These are phyloP conservation scores for Leccinellum albellum DNA, from an alignment of 768 basidiomycete species.

Conservation along the genomic window DNA sequence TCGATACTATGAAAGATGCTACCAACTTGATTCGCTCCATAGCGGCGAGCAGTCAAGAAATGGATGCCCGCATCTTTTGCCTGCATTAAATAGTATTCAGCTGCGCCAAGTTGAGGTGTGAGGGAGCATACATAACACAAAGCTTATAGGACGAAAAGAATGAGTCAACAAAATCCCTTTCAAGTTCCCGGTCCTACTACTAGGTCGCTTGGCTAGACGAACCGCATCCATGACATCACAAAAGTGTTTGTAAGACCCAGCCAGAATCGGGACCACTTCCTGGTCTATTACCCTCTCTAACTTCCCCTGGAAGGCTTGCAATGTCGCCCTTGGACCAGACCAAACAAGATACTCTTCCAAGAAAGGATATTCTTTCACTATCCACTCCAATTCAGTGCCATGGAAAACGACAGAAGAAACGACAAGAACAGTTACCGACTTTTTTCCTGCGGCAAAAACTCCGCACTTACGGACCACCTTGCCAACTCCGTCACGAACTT, in stretches of 20 bases:
- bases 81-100: neutral
- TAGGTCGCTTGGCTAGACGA: neutral
- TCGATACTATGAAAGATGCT: neutral
- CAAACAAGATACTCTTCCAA: conserved; percentile 13
- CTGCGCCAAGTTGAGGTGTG: neutral
- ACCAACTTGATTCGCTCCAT: conserved; percentile 14
- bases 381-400: neutral
- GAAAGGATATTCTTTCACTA: neutral
- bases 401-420: neutral
- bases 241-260: conserved; percentile 10
- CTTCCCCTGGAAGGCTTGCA: conserved; percentile 11
- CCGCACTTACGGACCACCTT: conserved; percentile 5
- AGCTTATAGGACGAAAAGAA: neutral
- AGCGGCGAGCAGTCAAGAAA: neutral
- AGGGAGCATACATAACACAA: conserved; percentile 6
- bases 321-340: conserved; percentile 8
- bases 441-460: conserved; percentile 5
- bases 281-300: conserved; percentile 1
- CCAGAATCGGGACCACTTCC: conserved; percentile 6
- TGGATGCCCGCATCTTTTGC: neutral
- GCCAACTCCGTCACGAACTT: conserved; percentile 7
- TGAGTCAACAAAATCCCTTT: neutral
- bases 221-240: neutral
- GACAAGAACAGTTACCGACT: conserved; percentile 1
- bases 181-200: no score